Base-by-base conservation (phyloP, 352 stramenopile species). In the Phytophthora meadii region DNA sequence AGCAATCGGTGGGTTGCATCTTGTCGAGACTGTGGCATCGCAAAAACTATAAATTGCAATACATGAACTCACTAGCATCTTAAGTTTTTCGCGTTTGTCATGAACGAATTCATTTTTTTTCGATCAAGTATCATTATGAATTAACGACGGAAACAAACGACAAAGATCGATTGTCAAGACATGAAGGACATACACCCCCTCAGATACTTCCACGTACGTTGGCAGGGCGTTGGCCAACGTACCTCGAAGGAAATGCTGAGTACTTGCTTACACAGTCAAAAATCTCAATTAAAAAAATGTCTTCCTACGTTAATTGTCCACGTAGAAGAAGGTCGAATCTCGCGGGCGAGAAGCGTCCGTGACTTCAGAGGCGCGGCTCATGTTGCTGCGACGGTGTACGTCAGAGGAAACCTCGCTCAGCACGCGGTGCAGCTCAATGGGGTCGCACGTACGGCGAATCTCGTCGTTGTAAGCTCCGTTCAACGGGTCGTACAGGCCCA, bases 291-390 rank as follows among this genome's bases (percentile, higher is more conserved):
- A 36, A 36, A 36, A 34, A 36, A 34, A 34, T 1, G 45, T 54
- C 40, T 49, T 49, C 41, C 24, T 53, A 36, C 22, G 12, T 60
- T 50, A 76, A 37, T 73, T 76, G n/a, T 73, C 69, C 1, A 92
- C 72, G 58, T 93, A 93, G 47, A 93, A 93, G 61, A 93, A 93
- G 2, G 81, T 90, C 9, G 84, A 93, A 61, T 93, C 82, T 17
- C 84, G 79, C 24, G 70, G 77, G 5, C 82, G 79, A 24, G 79
- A 80, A 24, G 67, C 69, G 34, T 74, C 59, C 4, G 74, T 74
- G 40, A 37, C 72, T 17, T 71, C 63, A 2, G 74, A 88, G 11
- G 37, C 27, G 15, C 78, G 55, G 32, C 70, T 88, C 54, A 70
- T 74, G 25, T 79, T 62, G 36, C 81, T 89, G 36, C 77, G 86